Percentiles rank a stretch among this genome's conserved stretches.
phyloP scores from a whole-genome alignment of 805 yeast species.

The Kuraishia molischiana region DNA sequence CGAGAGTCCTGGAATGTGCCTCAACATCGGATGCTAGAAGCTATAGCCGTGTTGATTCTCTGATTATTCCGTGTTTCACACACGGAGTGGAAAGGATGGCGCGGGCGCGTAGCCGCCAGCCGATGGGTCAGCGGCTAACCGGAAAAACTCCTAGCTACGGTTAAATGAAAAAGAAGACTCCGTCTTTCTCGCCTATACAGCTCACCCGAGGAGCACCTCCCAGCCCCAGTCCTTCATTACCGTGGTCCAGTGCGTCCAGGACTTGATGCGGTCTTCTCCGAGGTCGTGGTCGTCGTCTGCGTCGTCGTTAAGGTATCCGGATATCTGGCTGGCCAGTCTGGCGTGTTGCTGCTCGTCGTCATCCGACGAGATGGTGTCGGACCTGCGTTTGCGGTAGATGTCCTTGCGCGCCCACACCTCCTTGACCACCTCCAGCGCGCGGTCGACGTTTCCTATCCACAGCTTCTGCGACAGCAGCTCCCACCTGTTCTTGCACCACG shows the following conservation, averaged over 20 bases:
- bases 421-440: constrained; percentile 57
- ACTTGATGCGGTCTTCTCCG: constrained; percentile 25
- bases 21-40: no score
- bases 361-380: constrained; percentile 8
- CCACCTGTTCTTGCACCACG: constrained; percentile 57
- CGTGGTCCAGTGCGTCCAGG: constrained; percentile 55
- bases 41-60: no score
- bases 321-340: constrained; percentile 20
- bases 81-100: no score
- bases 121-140: no score
- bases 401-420: constrained; percentile 67
- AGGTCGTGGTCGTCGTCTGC: constrained; percentile 18
- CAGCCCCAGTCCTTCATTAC: constrained; percentile 73
- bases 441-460: constrained; percentile 59
- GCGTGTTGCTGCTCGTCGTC: constrained; percentile 7
- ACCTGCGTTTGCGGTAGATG: constrained; percentile 21
- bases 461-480: constrained; percentile 36
- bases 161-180: no score
- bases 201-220: constrained; percentile 53
- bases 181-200: no score
- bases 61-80: no score
- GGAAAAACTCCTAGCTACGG: no score
- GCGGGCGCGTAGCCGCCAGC: no score
- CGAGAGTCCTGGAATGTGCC: no score
- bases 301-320: constrained; percentile 29